Evolutionary conservation across 768 basidiomycete species (phyloP), one percentile per base, ranked within the genome.

Genomic region (Dentipellis sp.): DNA sequence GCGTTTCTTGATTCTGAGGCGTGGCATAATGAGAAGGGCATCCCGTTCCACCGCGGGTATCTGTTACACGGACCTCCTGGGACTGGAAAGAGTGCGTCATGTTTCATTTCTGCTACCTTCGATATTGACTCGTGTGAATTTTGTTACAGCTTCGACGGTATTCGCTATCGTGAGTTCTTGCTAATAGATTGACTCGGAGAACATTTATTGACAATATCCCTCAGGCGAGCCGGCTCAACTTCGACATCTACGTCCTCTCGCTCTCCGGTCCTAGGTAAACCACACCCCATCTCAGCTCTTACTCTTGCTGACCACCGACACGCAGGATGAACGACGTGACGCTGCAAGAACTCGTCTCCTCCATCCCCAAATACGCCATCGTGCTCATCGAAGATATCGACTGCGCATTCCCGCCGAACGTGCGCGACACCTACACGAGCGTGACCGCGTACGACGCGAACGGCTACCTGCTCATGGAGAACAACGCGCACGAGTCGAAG

Each of bases 311-410:
- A 21, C 3, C 17, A 21, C 12, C 12, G 34, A 16, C 16, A 35
- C n/a, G n/a, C 56, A 79, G 78, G 34, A 72, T 82, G 49, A 77
- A 81, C 56, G 81, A 83, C 58, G 61, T 66, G 0, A 74, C 72
- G 62, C 70, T 83, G 1, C 72, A 76, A 54, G 70, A 73, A 10
- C 75, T 76, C 1, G 74, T 75, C 3, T 67, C 75, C 3, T 67
- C 71, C 6, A 74, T 79, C 11, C 80, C 81, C 2, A 78, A 79
- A 56, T 66, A 75, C 35, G 75, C 76, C 17, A 81, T 83, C 36
- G 70, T 82, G 48, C 69, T 82, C 8, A 77, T 83, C 50, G 80
- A 82, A 63, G 81, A 83, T 59, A 82, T 82, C 47, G 82, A 83
- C 57, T 81, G 79, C 59, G 80, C 80, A 0, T 82, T 83, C 65